Conservation (phyloP, 345 rosid genomes). For the Microthlaspi erraticum region DNA sequence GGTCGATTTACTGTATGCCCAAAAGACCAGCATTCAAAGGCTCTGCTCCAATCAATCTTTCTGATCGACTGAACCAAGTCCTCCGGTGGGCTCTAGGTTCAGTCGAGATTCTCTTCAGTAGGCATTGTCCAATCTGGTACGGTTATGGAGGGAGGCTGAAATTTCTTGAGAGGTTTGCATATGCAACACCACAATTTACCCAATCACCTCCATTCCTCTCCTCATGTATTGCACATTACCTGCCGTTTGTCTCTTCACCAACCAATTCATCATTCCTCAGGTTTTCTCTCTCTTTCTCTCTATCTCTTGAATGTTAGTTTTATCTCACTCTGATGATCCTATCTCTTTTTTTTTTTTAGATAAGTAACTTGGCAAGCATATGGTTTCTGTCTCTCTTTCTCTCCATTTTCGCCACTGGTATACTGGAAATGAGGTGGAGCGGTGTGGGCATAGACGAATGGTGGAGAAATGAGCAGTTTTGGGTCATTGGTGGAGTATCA, state of each 20-base stretch:
- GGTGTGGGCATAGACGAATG: slow-evolving; percentile 92
- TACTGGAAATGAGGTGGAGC: slow-evolving; percentile 92
- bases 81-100: slow-evolving; percentile 96
- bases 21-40: slow-evolving; percentile 88
- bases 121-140: slow-evolving; percentile 95
- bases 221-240: slow-evolving; percentile 88
- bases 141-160: slow-evolving; percentile 83
- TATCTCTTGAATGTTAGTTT: too few species aligned
- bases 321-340: too few species aligned
- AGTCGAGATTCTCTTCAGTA: slow-evolving; percentile 83
- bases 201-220: slow-evolving; percentile 83
- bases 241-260: slow-evolving; percentile 67
- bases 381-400: slow-evolving; percentile 91
- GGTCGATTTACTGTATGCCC: slow-evolving; percentile 93
- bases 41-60: slow-evolving; percentile 96
- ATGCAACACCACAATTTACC: slow-evolving; percentile 79
- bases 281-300: slow-evolving; percentile 39
- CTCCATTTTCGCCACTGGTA: slow-evolving; percentile 87
- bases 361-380: slow-evolving; percentile 69
- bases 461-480: slow-evolving; percentile 97
- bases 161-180: slow-evolving; percentile 84
- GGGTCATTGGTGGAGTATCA: too few species aligned
- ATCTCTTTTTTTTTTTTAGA: too few species aligned
- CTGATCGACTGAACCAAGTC: slow-evolving; percentile 68
- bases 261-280: slow-evolving; percentile 94